Percentiles rank a stretch among this genome's conserved stretches.
Conservation (phyloP, 2,329 filamentous ascomycete species). For the Colletotrichum orbiculare region DNA sequence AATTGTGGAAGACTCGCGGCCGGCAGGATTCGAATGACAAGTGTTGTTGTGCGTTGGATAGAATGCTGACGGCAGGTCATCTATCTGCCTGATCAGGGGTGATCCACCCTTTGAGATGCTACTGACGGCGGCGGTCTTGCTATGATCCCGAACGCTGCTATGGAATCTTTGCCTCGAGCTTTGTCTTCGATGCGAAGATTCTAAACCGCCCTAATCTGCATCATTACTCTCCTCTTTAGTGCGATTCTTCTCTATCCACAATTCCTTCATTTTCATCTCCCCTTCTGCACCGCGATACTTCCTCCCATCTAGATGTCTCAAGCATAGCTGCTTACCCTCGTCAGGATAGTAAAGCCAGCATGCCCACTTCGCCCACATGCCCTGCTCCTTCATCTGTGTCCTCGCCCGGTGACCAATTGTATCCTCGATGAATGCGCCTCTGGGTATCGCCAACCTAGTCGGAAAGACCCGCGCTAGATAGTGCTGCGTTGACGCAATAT, state of each 20-base stretch:
- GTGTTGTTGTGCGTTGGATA: no score
- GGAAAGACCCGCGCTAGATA: constrained; percentile 63
- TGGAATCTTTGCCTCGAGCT: no score
- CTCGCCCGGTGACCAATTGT: constrained; percentile 65
- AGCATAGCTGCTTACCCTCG: constrained; percentile 55
- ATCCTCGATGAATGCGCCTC: constrained; percentile 68
- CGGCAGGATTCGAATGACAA: no score
- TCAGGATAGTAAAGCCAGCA: constrained; percentile 66
- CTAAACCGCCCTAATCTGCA: background rate
- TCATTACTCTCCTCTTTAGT: background rate
- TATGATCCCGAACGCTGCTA: no score
- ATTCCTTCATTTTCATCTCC: constrained; percentile 38
- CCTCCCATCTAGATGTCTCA: constrained; percentile 63
- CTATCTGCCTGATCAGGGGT: no score
- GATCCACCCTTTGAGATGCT: no score
- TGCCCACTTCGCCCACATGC: constrained; percentile 62
- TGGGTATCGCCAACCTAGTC: constrained; percentile 58
- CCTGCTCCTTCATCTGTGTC: constrained; percentile 64
- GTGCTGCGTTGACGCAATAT: constrained; percentile 60
- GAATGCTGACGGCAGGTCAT: no score
- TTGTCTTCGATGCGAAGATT: background rate
- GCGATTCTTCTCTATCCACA: background rate
- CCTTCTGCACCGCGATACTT: constrained; percentile 58
- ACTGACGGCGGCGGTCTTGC: no score
- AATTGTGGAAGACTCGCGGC: no score